These are phyloP conservation scores for Lentinula sp. DNA, from an alignment of 768 basidiomycete species.

Conservation along the genomic window DNA sequence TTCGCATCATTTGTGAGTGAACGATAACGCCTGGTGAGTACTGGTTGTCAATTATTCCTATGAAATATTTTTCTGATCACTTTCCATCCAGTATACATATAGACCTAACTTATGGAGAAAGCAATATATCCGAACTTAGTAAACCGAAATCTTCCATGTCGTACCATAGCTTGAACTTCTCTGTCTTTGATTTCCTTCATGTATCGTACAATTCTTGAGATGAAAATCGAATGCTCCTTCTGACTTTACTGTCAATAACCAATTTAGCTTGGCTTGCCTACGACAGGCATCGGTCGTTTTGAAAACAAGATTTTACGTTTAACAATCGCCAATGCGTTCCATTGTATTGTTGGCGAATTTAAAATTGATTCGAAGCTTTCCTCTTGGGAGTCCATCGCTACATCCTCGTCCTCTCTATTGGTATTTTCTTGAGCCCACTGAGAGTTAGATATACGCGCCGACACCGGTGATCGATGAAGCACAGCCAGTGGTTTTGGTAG, in stretches of 20 bases:
- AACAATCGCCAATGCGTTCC: slow-evolving; percentile 66
- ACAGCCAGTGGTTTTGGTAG: slow-evolving; percentile 82
- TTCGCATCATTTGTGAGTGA: not conserved
- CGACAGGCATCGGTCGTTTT: slow-evolving; percentile 76
- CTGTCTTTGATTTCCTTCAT: not conserved
- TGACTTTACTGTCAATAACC: no score
- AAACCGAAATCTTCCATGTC: not conserved
- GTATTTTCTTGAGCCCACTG: slow-evolving; percentile 14
- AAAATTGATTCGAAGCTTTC: slow-evolving; percentile 7
- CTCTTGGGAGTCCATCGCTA: slow-evolving; percentile 6
- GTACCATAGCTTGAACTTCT: not conserved
- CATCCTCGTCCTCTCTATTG: slow-evolving; percentile 5
- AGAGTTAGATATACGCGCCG: not conserved
- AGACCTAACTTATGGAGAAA: not conserved
- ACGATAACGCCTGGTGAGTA: not conserved
- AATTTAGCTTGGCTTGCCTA: slow-evolving; percentile 14
- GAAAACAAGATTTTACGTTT: slow-evolving; percentile 81
- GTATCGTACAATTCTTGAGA: not conserved
- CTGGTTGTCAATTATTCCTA: not conserved
- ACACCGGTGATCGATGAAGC: slow-evolving; percentile 40
- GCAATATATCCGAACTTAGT: not conserved
- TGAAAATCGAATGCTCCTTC: not conserved
- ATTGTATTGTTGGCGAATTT: slow-evolving; percentile 22
- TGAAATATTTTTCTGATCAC: not conserved
- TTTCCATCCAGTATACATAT: not conserved